phyloP scores from a whole-genome alignment of 495 filamentous ascomycete species.

The Glutinoglossum americanum region DNA sequence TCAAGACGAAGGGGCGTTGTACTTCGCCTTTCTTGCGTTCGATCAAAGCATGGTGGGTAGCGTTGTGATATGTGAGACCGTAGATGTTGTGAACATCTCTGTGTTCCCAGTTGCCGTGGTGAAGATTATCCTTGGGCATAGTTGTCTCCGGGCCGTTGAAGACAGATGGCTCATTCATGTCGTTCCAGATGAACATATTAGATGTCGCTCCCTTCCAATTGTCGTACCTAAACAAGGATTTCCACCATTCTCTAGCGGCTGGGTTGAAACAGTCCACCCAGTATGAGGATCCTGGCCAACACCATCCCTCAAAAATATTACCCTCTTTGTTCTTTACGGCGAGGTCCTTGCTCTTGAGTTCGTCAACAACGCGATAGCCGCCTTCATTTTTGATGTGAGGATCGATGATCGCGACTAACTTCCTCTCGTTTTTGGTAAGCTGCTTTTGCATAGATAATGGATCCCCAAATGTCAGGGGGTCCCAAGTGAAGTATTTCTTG shows the following conservation, averaged over 20 bases:
- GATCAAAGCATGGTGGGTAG: slow-evolving; percentile 65
- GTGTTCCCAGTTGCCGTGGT: slow-evolving; percentile 85
- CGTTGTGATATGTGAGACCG: slow-evolving; percentile 82
- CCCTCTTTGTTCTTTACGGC: slow-evolving; percentile 78
- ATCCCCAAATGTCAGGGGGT: slow-evolving; percentile 63
- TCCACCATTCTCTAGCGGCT: slow-evolving; percentile 74
- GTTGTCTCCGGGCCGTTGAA: slow-evolving; percentile 96
- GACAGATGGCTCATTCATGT: slow-evolving; percentile 98
- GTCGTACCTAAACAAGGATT: slow-evolving; percentile 63
- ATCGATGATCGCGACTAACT: slow-evolving; percentile 87
- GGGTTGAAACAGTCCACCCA: slow-evolving; percentile 95
- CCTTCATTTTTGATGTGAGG: slow-evolving; percentile 90
- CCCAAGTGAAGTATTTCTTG: slow-evolving; percentile 97
- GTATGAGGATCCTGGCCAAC: slow-evolving; percentile 89
- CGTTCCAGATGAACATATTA: slow-evolving; percentile 93
- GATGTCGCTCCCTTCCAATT: slow-evolving; percentile 58
- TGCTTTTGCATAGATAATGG: slow-evolving; percentile 76
- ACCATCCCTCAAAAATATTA: slow-evolving; percentile 84
- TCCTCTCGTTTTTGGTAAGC: slow-evolving; percentile 59
- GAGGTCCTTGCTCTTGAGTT: slow-evolving; percentile 63
- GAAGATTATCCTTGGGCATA: slow-evolving; percentile 94
- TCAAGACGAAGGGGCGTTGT: slow-evolving; percentile 75
- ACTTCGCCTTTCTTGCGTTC: slow-evolving; percentile 60
- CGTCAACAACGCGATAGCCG: slow-evolving; percentile 50
- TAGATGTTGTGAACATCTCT: slow-evolving; percentile 90